phyloP scores from a whole-genome alignment of 768 basidiomycete genomes.

The Suillus occidentalis region DNA sequence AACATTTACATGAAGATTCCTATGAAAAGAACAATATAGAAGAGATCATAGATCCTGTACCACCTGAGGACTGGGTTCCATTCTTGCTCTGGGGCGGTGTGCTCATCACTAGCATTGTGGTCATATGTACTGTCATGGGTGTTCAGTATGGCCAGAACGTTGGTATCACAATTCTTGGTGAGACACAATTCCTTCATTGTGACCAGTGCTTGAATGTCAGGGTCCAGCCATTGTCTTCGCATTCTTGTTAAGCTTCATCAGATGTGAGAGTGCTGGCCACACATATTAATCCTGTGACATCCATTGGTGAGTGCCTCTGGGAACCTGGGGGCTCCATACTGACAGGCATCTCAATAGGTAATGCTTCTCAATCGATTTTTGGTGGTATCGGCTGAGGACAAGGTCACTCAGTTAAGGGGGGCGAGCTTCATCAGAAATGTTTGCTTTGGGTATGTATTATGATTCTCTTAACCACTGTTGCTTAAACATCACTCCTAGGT shows the following conservation, averaged over 20 bases:
- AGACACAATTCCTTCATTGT: background rate
- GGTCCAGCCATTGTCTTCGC: constrained; percentile 48
- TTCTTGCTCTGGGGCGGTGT: constrained; percentile 54
- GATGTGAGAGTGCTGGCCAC: constrained; percentile 56
- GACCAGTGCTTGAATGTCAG: background rate
- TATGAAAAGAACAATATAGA: constrained; percentile 20
- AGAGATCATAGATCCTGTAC: constrained; percentile 53
- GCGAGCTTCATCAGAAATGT: constrained; percentile 28
- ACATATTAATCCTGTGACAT: constrained; percentile 65
- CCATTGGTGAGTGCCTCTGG: constrained; percentile 37
- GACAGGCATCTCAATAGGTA: constrained; percentile 21
- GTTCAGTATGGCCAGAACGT: constrained; percentile 58
- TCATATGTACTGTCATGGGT: constrained; percentile 53
- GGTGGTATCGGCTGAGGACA: constrained; percentile 59
- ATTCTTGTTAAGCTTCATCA: constrained; percentile 69
- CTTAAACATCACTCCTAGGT: constrained; percentile 9
- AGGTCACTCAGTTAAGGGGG: constrained; percentile 17
- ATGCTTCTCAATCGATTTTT: constrained; percentile 62
- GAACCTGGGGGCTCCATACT: background rate
- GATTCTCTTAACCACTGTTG: background rate
- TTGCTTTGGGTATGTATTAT: constrained; percentile 18
- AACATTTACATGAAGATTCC: constrained; percentile 8
- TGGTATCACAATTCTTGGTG: constrained; percentile 25
- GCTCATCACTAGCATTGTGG: constrained; percentile 44
- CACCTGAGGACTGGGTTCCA: constrained; percentile 55